Conservation (phyloP, 164 flowering plant genomes). For the Stephania yunnanensis region DNA sequence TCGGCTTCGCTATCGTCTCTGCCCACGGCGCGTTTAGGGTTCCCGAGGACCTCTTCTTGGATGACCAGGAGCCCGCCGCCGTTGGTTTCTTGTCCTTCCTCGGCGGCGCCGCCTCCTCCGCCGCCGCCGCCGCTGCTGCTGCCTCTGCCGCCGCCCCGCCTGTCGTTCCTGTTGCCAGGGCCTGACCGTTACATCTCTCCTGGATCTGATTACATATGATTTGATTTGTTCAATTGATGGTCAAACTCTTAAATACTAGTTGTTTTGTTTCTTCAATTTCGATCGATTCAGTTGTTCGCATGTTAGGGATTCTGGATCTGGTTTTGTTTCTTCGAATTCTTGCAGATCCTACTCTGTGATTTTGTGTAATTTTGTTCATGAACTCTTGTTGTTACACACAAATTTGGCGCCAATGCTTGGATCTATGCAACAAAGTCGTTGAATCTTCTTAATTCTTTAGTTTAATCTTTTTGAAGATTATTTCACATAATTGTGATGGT, state of each 20-base stretch:
- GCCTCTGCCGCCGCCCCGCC: constrained; percentile 29
- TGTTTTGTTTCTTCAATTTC: neutral
- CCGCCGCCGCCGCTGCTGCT: constrained; percentile 28
- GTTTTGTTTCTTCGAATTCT: neutral
- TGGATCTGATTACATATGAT: neutral
- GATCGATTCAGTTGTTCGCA: neutral
- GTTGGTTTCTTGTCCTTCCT: constrained; percentile 73
- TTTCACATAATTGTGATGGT: neutral
- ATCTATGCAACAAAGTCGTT: neutral
- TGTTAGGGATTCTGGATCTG: neutral
- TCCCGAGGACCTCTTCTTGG: constrained; percentile 78
- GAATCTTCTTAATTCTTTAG: neutral
- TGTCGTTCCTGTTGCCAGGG: constrained; percentile 23
- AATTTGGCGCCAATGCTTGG: neutral
- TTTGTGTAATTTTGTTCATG: neutral
- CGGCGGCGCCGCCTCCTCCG: constrained; percentile 48
- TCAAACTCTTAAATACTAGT: neutral
- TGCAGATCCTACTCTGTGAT: constrained; percentile 9
- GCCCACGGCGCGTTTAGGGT: constrained; percentile 68
- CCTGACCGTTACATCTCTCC: constrained; percentile 29
- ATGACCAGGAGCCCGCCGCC: constrained; percentile 48
- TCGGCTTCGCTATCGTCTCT: constrained; percentile 49
- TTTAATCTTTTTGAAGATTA: neutral
- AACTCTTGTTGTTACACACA: neutral
- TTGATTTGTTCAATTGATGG: neutral